Percentiles rank a stretch among this genome's conserved stretches.
phyloP scores from a whole-genome alignment of 1,284 basidiomycete genomes.

The Marasmius tenuissimus region DNA sequence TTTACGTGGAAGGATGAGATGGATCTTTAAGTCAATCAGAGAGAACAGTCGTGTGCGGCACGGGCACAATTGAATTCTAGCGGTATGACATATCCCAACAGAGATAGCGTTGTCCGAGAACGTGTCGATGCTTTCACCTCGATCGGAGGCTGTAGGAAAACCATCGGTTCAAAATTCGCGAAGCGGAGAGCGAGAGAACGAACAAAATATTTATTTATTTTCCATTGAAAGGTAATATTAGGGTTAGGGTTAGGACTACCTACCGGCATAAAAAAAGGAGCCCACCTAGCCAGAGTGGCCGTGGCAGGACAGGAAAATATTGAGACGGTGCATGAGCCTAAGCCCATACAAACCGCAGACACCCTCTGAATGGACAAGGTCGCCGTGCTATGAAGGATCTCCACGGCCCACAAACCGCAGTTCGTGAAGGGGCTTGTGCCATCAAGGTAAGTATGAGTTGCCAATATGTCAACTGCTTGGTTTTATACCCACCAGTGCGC shows the following conservation, averaged over 20 bases:
- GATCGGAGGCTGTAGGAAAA: too few relatives aligned
- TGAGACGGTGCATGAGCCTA: not conserved
- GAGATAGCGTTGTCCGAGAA: too few relatives aligned
- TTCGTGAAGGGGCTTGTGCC: not conserved
- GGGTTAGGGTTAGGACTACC: not conserved
- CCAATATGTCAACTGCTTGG: not conserved
- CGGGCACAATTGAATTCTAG: too few relatives aligned
- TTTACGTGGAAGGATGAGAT: too few relatives aligned
- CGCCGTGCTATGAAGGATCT: not conserved
- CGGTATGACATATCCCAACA: too few relatives aligned
- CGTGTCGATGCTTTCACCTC: too few relatives aligned
- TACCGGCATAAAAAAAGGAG: not conserved
- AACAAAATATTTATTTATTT: too few relatives aligned
- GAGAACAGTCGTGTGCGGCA: too few relatives aligned
- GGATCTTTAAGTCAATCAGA: too few relatives aligned
- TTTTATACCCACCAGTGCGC: not conserved
- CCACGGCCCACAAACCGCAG: not conserved
- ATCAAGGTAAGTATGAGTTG: not conserved
- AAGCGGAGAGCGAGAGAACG: too few relatives aligned
- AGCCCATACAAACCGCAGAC: not conserved
- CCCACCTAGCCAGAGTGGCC: not conserved
- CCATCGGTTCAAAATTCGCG: too few relatives aligned
- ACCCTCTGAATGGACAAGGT: not conserved
- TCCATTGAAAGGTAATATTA: too few relatives aligned
- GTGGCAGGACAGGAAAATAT: not conserved